Percentiles rank a stretch among this genome's conserved stretches.
phyloP scores from a whole-genome alignment of 2,329 filamentous ascomycete genomes.

The Talaromyces sp. region DNA sequence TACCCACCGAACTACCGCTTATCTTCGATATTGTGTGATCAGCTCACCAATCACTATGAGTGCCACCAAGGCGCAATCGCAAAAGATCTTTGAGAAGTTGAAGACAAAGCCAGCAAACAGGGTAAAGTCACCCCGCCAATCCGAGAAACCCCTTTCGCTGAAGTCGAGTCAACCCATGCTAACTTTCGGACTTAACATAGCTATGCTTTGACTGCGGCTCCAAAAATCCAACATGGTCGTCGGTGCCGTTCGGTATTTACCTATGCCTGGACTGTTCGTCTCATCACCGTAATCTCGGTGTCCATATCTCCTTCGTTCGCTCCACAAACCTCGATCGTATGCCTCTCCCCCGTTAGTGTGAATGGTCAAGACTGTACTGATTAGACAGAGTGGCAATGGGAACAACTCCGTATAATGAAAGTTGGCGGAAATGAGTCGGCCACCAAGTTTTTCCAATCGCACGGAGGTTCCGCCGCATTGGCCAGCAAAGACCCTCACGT shows the following conservation, averaged over 20 bases:
- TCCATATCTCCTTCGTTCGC: conserved; percentile 98
- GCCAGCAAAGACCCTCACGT: conserved; percentile 96
- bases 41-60: conserved; percentile 48
- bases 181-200: conserved; percentile 46
- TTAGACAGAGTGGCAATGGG: conserved; percentile 88
- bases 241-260: conserved; percentile 95
- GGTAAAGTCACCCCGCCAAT: conserved; percentile 53
- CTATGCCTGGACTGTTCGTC: conserved; percentile 97
- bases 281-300: conserved; percentile 94
- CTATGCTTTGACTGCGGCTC: conserved; percentile 97
- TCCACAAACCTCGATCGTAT: conserved; percentile 97
- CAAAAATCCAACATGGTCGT: conserved; percentile 98
- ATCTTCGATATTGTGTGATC: conserved; percentile 15
- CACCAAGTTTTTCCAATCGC: conserved; percentile 96
- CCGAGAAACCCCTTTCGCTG: neutral
- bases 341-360: conserved; percentile 41
- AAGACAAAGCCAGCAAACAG: conserved; percentile 94
- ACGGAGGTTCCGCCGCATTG: conserved; percentile 88
- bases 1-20: neutral
- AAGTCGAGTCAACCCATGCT: neutral
- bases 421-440: conserved; percentile 97
- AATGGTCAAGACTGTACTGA: conserved; percentile 25
- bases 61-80: conserved; percentile 91
- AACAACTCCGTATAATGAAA: conserved; percentile 95
- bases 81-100: conserved; percentile 96